Percentiles rank a stretch among this genome's conserved stretches.
phyloP scores from a whole-genome alignment of 768 basidiomycete species.

The Tephrocybe sp. region DNA sequence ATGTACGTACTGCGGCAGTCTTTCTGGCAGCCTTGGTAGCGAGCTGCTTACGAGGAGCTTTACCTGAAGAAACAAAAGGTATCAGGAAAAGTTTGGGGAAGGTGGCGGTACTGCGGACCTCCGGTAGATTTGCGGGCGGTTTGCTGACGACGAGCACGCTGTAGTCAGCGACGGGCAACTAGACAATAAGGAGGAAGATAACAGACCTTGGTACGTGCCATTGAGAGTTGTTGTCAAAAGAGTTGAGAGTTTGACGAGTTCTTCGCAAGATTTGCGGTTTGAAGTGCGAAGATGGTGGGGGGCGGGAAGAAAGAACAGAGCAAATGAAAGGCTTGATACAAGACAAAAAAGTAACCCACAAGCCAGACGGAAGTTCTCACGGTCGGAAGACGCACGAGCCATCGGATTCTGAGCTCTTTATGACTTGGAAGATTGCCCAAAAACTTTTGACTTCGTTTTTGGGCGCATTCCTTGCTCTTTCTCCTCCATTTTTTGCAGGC shows the following conservation, averaged over 20 bases:
- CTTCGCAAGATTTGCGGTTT: constrained; percentile 21
- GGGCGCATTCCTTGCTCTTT: constrained; percentile 15
- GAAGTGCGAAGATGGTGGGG: constrained; percentile 32
- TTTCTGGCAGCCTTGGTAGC: constrained; percentile 96
- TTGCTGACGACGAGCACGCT: constrained; percentile 63
- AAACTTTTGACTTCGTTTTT: constrained; percentile 32
- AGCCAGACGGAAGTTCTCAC: constrained; percentile 45
- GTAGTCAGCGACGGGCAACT: constrained; percentile 24
- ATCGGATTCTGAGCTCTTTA: constrained; percentile 47
- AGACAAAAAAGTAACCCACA: constrained; percentile 37
- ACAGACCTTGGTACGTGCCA: constrained; percentile 88
- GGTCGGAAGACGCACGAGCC: constrained; percentile 49
- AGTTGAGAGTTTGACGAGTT: constrained; percentile 23
- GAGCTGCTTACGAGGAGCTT: constrained; percentile 92
- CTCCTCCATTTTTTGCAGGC: constrained; percentile 21
- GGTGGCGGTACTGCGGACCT: constrained; percentile 50
- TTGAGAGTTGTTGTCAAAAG: constrained; percentile 32
- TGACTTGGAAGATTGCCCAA: constrained; percentile 47
- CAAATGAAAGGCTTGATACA: constrained; percentile 30
- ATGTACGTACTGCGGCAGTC: constrained; percentile 65
- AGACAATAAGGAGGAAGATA: constrained; percentile 8
- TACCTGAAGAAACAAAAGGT: constrained; percentile 49
- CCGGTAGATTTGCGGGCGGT: constrained; percentile 99
- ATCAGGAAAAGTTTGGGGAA: constrained; percentile 16
- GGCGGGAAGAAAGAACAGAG: constrained; percentile 37